These are phyloP conservation scores for Copromyces sp. DNA, from an alignment of 495 filamentous ascomycete species.

Conservation along the genomic window DNA sequence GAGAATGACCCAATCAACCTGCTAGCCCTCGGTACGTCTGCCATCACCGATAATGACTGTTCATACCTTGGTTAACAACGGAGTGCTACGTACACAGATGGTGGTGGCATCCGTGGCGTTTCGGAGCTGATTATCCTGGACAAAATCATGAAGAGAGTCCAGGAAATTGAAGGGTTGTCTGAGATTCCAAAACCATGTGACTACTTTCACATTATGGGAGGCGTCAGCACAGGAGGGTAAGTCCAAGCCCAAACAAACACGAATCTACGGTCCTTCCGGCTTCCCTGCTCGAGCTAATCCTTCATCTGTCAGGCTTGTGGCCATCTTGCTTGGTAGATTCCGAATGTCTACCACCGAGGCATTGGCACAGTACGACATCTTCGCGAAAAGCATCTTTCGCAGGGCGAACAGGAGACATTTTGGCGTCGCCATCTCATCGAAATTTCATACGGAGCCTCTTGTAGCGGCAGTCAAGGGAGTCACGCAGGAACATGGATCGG, in stretches of 20 bases:
- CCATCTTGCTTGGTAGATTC: conserved; percentile 27
- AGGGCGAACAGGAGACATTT: conserved; percentile 9
- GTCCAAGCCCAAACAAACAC: background rate
- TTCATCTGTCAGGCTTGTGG: conserved; percentile 16
- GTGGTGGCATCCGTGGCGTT: conserved; percentile 28
- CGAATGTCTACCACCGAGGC: conserved; percentile 23
- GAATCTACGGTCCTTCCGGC: background rate
- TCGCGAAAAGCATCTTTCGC: conserved; percentile 19
- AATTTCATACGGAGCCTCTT: conserved; percentile 6
- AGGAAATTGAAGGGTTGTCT: conserved; percentile 5
- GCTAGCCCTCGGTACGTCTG: conserved; percentile 10
- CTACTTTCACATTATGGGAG: conserved; percentile 29
- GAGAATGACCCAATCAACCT: conserved; percentile 11
- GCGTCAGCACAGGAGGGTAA: conserved; percentile 32
- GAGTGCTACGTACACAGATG: conserved; percentile 14
- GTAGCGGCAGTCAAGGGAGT: conserved; percentile 4
- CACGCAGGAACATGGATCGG: conserved; percentile 1
- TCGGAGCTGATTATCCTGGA: conserved; percentile 25
- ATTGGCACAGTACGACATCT: conserved; percentile 16
- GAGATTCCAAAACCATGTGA: conserved; percentile 26
- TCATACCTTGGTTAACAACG: too few relatives aligned
- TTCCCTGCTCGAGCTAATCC: background rate
- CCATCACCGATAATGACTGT: background rate
- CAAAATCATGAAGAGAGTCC: conserved; percentile 23
- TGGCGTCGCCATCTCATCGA: background rate